Base-by-base conservation (phyloP, 1,139 yeast genomes). In the Candida dubliniensis region DNA sequence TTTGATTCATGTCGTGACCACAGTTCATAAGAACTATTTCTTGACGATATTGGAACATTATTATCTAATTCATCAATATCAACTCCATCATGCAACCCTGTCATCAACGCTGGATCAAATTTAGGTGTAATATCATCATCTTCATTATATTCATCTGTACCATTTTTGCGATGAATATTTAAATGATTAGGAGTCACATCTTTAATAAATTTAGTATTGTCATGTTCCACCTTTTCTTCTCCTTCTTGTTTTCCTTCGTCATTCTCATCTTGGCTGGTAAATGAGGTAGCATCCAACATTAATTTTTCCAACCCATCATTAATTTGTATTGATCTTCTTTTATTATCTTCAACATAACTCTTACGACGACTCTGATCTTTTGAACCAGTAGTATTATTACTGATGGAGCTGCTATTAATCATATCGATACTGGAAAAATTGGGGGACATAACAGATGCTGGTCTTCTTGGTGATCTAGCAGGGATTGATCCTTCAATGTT, bases 401-500 rank as follows among this genome's bases (percentile, higher is more conserved):
- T n/a, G 25, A 12, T 24, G 35, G 26, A 23, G 24, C 15, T 10
- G 38, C 18, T 33, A 29, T 8, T 12, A 31, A 9, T 15, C 25
- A 32, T 25, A 26, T 36, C 41, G 26, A 24, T 31, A 27, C 24
- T 41, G 26, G 30, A n/a, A n/a, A 31, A 23, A 26, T 18, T 38
- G 2, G 49, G 39, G n/a, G 59, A 42, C 8, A 63, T 48, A 43
- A 63, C 69, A 44, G 75, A 69, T 38, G 63, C 60, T 8, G 77
- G 77, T 46, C 79, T 56, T 40, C 71, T 56, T 4, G 62, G 61
- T 13, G 76, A 72, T 41, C 79, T 55, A 1, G 76, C 69, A 4
- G 79, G 79, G 2, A 74, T 62, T 1, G 71, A 56, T 2, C 64
- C 64, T 42, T 72, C 77, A 35, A 74, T 59, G 33, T 55, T 64